Evolutionary conservation across 768 basidiomycete species (phyloP), one percentile per base, ranked within the genome.

Genomic region (Steccherinum ochraceum): DNA sequence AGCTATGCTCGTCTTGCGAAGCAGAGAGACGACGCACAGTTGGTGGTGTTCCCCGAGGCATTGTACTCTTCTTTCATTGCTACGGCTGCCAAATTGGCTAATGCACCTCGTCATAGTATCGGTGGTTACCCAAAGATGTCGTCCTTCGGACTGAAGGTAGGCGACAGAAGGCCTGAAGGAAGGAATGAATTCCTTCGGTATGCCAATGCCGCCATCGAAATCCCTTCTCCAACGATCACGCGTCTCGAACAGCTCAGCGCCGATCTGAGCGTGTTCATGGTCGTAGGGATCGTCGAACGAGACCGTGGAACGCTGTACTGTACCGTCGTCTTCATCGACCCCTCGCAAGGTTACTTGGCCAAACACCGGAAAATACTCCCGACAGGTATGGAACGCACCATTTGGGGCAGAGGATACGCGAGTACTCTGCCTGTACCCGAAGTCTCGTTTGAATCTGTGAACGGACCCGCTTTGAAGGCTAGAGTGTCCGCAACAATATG

Each of bases 321-420:
- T 62, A 78, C 80, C 0, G 76, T 63, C 7, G 67, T 82, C 18
- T 83, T 81, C 61, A 71, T 83, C 20, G 73, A 78, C 56, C 79
- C 82, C 0, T 52, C 56, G 16, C 56, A 71, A 40, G 82, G 82
- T 1, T 69, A 74, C 23, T 60, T 83, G n/a, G 80, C 70, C 30
- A 83, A 83, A 60, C 80, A 84, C 59, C 72, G 84, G 13, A 85
- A 85, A 66, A 58, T 85, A 20, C 67, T 81, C 57, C 84, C 84
- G 2, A 86, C 84, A 5, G 83, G 70, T 0, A 55, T 68, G 46
- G 84, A 86, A 58, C 68, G 81, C 21, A 59, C 81, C 12, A 72
- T 85, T 26, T 86, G 83, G 84, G 81, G 80, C 3, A 72, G 72
- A 52, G 83, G 83, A 1, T 75, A 81, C 52, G 76, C 73, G 7